phyloP scores from a whole-genome alignment of 176 grass and related monocot species.

The Musa schizocarpa region DNA sequence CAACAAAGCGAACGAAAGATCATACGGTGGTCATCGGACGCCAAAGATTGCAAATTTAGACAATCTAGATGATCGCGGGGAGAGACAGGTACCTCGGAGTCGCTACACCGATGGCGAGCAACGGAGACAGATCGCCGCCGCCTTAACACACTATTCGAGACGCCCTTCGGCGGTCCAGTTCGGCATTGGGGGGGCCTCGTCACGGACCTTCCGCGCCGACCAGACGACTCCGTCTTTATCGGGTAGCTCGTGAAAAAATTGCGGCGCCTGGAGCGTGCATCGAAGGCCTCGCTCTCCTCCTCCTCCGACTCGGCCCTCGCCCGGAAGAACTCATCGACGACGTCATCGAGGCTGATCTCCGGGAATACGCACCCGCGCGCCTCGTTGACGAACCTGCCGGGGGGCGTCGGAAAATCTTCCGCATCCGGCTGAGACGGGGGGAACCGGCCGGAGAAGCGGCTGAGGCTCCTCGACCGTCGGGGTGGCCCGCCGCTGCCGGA shows the following conservation, averaged over 20 bases:
- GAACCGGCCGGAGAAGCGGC: constrained; percentile 30
- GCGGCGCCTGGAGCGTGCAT: constrained; percentile 7
- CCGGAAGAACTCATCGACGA: constrained; percentile 84
- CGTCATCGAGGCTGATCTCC: constrained; percentile 88
- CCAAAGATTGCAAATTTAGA: not conserved
- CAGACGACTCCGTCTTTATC: constrained; percentile 63
- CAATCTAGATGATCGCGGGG: not conserved
- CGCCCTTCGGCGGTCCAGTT: not conserved
- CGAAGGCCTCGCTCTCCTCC: constrained; percentile 34
- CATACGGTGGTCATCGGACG: not conserved
- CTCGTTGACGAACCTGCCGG: constrained; percentile 75
- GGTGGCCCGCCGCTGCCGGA: constrained; percentile 22
- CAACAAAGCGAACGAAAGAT: too few relatives aligned
- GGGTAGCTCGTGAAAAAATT: constrained; percentile 49
- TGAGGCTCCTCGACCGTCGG: constrained; percentile 69
- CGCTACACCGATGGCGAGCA: constrained; percentile 34
- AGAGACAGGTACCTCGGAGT: constrained; percentile 52
- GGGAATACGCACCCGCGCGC: constrained; percentile 15
- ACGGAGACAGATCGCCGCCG: constrained; percentile 47
- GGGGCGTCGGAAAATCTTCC: constrained; percentile 46
- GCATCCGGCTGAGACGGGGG: constrained; percentile 42
- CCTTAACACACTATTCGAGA: not conserved
- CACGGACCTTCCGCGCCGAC: constrained; percentile 53
- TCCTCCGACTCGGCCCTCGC: constrained; percentile 84
- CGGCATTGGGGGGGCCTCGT: constrained; percentile 45